Percentiles rank a stretch among this genome's conserved stretches.
Conservation (phyloP, 352 stramenopile genomes). For the Phytophthora podocarpi region DNA sequence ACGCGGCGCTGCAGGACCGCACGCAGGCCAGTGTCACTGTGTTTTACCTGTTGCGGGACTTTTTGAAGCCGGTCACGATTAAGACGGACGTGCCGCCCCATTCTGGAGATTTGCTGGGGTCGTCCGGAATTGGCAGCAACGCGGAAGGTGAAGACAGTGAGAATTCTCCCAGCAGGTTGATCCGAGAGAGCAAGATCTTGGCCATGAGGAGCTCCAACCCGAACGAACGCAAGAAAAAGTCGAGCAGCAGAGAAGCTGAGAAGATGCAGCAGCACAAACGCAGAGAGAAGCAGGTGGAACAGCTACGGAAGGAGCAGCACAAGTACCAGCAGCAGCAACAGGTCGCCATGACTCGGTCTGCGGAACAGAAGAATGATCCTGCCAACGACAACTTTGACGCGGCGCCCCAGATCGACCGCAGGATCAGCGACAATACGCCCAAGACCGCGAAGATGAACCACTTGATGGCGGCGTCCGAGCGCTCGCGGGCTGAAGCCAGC, state of each 20-base stretch:
- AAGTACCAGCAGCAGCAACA: conserved; percentile 14
- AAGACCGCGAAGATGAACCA: conserved; percentile 36
- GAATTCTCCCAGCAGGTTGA: conserved; percentile 37
- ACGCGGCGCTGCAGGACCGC: conserved; percentile 40
- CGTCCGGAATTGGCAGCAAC: not conserved
- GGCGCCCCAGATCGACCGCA: not conserved
- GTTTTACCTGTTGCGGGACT: conserved; percentile 74
- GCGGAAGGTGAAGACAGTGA: conserved; percentile 32
- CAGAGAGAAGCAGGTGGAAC: conserved; percentile 16
- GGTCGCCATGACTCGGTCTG: not conserved
- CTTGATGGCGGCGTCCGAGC: conserved; percentile 29
- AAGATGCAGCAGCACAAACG: conserved; percentile 27
- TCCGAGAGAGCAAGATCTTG: conserved; percentile 79
- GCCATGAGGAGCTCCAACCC: conserved; percentile 48
- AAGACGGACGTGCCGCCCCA: conserved; percentile 27
- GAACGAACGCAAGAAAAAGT: conserved; percentile 15
- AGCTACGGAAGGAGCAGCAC: conserved; percentile 15
- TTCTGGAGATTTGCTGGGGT: conserved; percentile 26
- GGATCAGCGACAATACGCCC: not conserved
- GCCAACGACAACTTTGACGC: not conserved
- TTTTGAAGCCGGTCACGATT: conserved; percentile 62
- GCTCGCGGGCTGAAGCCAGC: conserved; percentile 19
- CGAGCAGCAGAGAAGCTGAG: conserved; percentile 1
- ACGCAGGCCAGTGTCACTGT: conserved; percentile 63
- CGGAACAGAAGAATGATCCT: conserved; percentile 5